Percentiles rank a stretch among this genome's conserved stretches.
Conservation (phyloP, 352 stramenopile species). For the Elongisporangium prolatum region DNA sequence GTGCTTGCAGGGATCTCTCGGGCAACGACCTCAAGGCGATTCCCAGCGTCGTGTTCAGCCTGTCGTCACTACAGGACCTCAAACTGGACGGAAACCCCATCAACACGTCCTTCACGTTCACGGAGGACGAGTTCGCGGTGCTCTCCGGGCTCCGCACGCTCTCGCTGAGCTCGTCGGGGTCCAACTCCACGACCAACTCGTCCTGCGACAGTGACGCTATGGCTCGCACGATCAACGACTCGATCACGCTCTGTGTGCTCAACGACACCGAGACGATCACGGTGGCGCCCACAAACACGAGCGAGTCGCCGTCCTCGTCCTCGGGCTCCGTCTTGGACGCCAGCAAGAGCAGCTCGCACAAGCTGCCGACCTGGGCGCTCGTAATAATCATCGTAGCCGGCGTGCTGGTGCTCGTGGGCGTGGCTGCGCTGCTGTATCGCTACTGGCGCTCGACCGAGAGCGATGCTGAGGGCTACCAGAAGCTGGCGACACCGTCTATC, state of each 20-base stretch:
- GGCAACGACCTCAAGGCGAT: conserved; percentile 41
- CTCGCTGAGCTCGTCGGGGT: conserved; percentile 13
- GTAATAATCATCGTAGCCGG: conserved; percentile 29
- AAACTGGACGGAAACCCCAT: conserved; percentile 46
- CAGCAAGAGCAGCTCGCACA: conserved; percentile 37
- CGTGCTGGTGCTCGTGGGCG: conserved; percentile 20
- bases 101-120: conserved; percentile 37
- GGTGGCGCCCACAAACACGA: conserved; percentile 9
- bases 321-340: background rate
- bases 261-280: conserved; percentile 13
- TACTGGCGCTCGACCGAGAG: conserved; percentile 31
- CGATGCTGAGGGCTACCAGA: conserved; percentile 42
- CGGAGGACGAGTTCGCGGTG: conserved; percentile 41
- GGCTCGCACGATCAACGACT: conserved; percentile 37
- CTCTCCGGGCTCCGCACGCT: conserved; percentile 47
- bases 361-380: conserved; percentile 42
- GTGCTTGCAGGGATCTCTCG: conserved; percentile 28
- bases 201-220: conserved; percentile 40
- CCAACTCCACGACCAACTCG: conserved; percentile 42
- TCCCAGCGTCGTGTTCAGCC: conserved; percentile 48
- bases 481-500: conserved; percentile 38
- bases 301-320: conserved; percentile 18
- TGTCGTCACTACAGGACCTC: conserved; percentile 44
- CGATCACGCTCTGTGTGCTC: conserved; percentile 55
- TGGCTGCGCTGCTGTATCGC: conserved; percentile 33